Percentiles rank a stretch among this genome's conserved stretches.
Evolutionary conservation across 2,329 filamentous ascomycete genomes (phyloP).

Genomic region (Zymoseptoria tritici): DNA sequence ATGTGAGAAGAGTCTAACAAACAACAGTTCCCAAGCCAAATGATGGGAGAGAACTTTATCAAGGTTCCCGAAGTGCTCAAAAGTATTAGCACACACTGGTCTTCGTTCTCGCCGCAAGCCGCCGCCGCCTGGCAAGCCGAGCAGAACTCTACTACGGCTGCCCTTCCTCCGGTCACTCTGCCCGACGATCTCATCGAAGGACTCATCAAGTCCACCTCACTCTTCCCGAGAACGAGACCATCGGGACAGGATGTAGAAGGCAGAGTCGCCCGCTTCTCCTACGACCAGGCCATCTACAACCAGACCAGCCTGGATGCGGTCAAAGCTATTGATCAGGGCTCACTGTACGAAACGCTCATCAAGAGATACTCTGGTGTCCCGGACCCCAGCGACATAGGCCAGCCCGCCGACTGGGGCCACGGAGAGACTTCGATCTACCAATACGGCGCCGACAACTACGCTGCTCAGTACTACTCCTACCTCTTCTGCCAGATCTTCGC

Average conservation of each 20-base stretch:
- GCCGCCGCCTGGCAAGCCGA: constrained; percentile 3
- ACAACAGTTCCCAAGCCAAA: background rate
- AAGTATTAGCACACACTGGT: constrained; percentile 11
- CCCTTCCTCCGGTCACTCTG: background rate
- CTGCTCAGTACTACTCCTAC: background rate
- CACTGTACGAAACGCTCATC: background rate
- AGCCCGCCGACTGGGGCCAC: background rate
- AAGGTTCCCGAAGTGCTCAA: constrained; percentile 4
- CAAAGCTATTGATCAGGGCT: background rate
- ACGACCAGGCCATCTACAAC: background rate
- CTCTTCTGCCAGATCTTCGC: background rate
- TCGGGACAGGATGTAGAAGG: background rate
- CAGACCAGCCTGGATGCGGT: background rate
- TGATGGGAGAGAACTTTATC: background rate
- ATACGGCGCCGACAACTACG: background rate
- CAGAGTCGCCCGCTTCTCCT: background rate
- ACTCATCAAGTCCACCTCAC: background rate
- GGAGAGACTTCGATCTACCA: background rate
- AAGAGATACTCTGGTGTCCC: background rate
- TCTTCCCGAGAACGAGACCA: background rate
- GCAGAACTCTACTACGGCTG: background rate
- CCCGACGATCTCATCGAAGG: background rate
- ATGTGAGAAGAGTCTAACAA: too few species aligned
- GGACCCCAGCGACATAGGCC: background rate
- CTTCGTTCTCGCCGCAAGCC: constrained; percentile 1